Percentiles rank a stretch among this genome's conserved stretches.
Conservation (phyloP, 441 rosid genomes). For the Erodium chrysanthum region DNA sequence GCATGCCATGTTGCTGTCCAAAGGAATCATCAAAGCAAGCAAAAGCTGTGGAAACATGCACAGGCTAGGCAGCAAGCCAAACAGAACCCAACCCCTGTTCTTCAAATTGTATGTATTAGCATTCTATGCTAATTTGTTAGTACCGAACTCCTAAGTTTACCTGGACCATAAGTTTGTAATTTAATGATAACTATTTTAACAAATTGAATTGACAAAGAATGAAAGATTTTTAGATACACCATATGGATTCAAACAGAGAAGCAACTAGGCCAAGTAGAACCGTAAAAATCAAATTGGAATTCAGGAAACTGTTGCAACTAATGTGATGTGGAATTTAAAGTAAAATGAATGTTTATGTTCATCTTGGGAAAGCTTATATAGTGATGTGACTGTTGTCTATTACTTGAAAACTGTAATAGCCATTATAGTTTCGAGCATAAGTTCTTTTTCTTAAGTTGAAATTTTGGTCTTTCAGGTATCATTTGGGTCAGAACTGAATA, state of each 20-base stretch:
- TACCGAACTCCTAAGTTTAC: background rate
- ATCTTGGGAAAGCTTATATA: background rate
- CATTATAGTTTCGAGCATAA: background rate
- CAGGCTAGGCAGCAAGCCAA: conserved; percentile 79
- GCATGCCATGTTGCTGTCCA: conserved; percentile 98
- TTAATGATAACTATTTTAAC: too few species aligned
- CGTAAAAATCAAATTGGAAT: background rate
- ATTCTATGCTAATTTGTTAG: conserved; percentile 7
- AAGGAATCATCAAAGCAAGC: conserved; percentile 73
- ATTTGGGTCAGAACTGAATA: conserved; percentile 94
- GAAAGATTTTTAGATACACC: background rate
- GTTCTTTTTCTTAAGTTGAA: background rate
- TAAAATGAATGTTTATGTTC: background rate
- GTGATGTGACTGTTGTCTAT: background rate
- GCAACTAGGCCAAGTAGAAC: background rate
- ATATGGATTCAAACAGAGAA: background rate
- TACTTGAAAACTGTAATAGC: background rate
- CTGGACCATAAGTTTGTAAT: too few species aligned
- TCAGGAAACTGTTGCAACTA: background rate
- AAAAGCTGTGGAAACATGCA: conserved; percentile 97
- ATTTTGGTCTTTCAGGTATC: conserved; percentile 58
- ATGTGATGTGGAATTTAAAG: background rate
- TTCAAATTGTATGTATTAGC: conserved; percentile 67
- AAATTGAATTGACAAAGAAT: background rate
- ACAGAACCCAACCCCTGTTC: conserved; percentile 72